Conservation (phyloP, 805 yeast genomes). For the Saturnispora serradocipensis region DNA sequence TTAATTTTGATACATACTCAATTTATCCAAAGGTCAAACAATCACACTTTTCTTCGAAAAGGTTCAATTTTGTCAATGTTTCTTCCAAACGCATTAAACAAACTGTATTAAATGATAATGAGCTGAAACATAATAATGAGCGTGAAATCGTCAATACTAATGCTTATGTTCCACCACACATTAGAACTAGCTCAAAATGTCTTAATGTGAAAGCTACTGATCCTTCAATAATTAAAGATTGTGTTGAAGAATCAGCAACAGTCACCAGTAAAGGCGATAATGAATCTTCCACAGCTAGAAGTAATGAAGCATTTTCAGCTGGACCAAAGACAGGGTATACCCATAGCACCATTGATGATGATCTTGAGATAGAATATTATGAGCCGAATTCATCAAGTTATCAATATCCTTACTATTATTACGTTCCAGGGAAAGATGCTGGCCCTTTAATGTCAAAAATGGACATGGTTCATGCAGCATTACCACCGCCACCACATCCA, state of each 20-base stretch:
- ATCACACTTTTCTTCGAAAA: background rate
- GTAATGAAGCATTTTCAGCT: conserved; percentile 22
- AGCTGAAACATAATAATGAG: background rate
- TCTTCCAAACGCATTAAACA: conserved; percentile 2
- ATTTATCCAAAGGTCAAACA: background rate
- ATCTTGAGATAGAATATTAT: conserved; percentile 12
- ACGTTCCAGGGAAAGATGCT: conserved; percentile 23
- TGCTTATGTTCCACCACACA: background rate
- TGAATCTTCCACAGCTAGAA: conserved; percentile 19
- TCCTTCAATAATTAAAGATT: background rate
- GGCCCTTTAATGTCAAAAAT: conserved; percentile 5
- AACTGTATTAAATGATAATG: conserved; percentile 1
- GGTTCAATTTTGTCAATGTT: background rate
- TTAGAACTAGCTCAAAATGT: background rate
- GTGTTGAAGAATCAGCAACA: conserved; percentile 10
- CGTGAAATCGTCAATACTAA: background rate
- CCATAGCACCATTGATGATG: conserved; percentile 22
- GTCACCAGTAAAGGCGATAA: conserved; percentile 15
- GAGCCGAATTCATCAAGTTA: conserved; percentile 8
- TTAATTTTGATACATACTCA: conserved; percentile 6
- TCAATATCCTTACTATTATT: conserved; percentile 23
- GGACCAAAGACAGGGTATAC: conserved; percentile 25
- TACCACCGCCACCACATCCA: background rate
- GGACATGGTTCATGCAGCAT: background rate
- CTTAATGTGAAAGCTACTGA: background rate